Conservation (phyloP, 495 filamentous ascomycete genomes). For the Podospora sp. region DNA sequence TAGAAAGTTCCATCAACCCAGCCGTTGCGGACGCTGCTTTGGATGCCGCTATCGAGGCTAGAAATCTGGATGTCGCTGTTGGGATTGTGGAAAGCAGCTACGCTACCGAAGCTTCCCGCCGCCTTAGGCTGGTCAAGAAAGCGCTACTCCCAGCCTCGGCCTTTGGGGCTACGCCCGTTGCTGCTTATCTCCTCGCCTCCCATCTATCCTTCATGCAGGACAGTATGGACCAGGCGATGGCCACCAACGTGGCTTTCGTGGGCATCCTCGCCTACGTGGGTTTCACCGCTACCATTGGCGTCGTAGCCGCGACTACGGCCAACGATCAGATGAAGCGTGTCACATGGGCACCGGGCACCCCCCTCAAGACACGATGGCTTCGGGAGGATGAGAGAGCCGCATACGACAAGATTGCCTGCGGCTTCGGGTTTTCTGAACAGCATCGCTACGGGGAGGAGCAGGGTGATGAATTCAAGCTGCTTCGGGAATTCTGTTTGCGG, state of each 20-base stretch:
- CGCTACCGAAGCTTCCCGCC: slow-evolving; percentile 68
- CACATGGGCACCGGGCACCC: slow-evolving; percentile 79
- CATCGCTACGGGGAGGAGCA: slow-evolving; percentile 85
- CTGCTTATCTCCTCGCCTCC: slow-evolving; percentile 67
- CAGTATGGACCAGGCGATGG: slow-evolving; percentile 68
- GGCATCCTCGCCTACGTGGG: slow-evolving; percentile 81
- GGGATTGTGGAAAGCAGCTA: slow-evolving; percentile 81
- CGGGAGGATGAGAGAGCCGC: slow-evolving; percentile 92
- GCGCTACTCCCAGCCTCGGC: slow-evolving; percentile 44
- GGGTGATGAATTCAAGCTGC: slow-evolving; percentile 81
- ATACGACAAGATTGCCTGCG: slow-evolving; percentile 78
- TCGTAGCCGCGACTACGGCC: slow-evolving; percentile 78
- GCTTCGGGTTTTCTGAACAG: slow-evolving; percentile 87
- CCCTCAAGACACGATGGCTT: slow-evolving; percentile 83
- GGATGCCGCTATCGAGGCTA: slow-evolving; percentile 71
- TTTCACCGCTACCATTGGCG: slow-evolving; percentile 74
- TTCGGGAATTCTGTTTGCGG: slow-evolving; percentile 76
- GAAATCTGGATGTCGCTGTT: slow-evolving; percentile 73
- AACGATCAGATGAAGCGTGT: slow-evolving; percentile 96
- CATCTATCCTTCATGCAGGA: slow-evolving; percentile 63
- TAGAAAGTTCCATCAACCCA: slow-evolving; percentile 70
- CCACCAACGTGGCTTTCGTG: slow-evolving; percentile 76
- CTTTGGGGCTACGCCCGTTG: slow-evolving; percentile 63
- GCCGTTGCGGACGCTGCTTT: slow-evolving; percentile 70
- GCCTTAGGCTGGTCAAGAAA: slow-evolving; percentile 59